Conservation (phyloP, 305 asterid species). For the Vinca major region DNA sequence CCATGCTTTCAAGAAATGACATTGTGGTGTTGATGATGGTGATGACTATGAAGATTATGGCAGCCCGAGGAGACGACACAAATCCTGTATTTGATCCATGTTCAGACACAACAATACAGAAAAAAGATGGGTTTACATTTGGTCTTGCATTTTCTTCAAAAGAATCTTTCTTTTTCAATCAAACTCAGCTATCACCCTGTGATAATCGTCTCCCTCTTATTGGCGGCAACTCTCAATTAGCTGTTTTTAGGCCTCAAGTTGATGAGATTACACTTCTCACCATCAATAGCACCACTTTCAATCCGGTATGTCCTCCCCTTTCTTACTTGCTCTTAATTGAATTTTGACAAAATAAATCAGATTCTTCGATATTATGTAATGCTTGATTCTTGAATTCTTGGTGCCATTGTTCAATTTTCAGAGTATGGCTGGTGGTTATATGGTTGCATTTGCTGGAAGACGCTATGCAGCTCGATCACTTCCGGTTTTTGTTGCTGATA, state of each 20-base stretch:
- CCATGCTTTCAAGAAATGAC: slow-evolving; percentile 22
- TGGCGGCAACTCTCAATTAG: slow-evolving; percentile 33
- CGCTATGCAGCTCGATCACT: slow-evolving; percentile 74
- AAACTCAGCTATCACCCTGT: slow-evolving; percentile 84
- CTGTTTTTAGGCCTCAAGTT: slow-evolving; percentile 76
- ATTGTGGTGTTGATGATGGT: slow-evolving; percentile 15
- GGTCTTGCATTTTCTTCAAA: slow-evolving; percentile 72
- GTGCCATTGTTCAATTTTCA: slow-evolving; percentile 14
- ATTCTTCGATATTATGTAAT: not conserved
- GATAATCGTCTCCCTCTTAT: slow-evolving; percentile 64
- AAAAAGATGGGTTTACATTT: slow-evolving; percentile 71
- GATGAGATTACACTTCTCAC: slow-evolving; percentile 89
- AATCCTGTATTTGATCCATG: slow-evolving; percentile 68
- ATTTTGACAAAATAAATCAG: not conserved
- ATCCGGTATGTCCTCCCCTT: slow-evolving; percentile 33
- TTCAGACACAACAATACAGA: slow-evolving; percentile 56
- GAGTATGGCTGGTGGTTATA: slow-evolving; percentile 48
- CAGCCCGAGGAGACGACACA: slow-evolving; percentile 42
- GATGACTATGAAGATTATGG: slow-evolving; percentile 18
- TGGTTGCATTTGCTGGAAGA: slow-evolving; percentile 94
- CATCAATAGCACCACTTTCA: slow-evolving; percentile 38
- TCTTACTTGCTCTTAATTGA: not conserved
- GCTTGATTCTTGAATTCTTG: not conserved
- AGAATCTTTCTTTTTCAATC: slow-evolving; percentile 64
- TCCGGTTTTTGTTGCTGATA: slow-evolving; percentile 67